A percentile compares a stretch with the other conserved stretches of the same genome.
These are phyloP conservation scores for Mesembryanthemum crystallinum DNA, from an alignment of 148 eudicot species.

Conservation along the genomic window DNA sequence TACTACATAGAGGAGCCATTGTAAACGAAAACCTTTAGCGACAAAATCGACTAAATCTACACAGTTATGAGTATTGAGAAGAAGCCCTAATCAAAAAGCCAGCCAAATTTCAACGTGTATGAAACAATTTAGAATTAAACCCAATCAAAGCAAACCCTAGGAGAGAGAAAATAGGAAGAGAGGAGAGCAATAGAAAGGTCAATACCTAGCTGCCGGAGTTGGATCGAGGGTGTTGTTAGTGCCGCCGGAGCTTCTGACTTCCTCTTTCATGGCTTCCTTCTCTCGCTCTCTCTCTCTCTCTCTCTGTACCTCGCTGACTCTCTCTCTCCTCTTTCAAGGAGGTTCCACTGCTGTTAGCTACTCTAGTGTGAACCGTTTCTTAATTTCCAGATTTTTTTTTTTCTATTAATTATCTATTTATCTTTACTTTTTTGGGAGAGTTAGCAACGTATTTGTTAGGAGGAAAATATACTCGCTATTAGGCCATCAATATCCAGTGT, in stretches of 20 bases:
- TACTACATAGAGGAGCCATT: too few species aligned
- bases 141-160: constrained; percentile 32
- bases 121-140: background rate
- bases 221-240: constrained; percentile 50
- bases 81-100: constrained; percentile 11
- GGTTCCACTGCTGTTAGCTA: background rate
- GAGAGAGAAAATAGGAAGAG: constrained; percentile 11
- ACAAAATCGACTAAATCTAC: background rate
- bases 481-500: too few species aligned
- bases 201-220: constrained; percentile 78
- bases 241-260: constrained; percentile 70
- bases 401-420: too few species aligned
- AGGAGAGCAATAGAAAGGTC: background rate
- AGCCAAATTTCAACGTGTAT: background rate
- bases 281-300: constrained; percentile 32
- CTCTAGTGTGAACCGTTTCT: constrained; percentile 2
- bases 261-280: constrained; percentile 49
- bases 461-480: too few species aligned
- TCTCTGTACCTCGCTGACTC: constrained; percentile 14
- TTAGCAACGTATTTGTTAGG: too few species aligned
- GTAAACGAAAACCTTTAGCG: background rate
- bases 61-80: background rate
- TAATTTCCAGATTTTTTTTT: background rate
- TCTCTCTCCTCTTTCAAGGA: background rate
- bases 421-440: too few species aligned